These are phyloP conservation scores for Trichoderma hamatum DNA, from an alignment of 2,329 filamentous ascomycete species.

Conservation along the genomic window DNA sequence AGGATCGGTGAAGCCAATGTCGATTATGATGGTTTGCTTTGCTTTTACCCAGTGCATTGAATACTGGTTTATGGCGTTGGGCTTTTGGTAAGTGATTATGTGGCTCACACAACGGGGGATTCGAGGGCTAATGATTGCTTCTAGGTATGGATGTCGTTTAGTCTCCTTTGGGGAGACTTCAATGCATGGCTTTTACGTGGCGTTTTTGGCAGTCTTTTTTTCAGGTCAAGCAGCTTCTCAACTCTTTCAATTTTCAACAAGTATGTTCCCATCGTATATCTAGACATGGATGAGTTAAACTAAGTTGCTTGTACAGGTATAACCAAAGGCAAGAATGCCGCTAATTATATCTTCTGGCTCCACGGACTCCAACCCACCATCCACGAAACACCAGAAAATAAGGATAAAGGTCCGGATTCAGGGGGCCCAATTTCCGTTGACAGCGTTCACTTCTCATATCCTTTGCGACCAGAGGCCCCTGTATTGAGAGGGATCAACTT, in stretches of 20 bases:
- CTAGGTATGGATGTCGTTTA: slow-evolving; percentile 43
- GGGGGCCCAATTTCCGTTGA: slow-evolving; percentile 50
- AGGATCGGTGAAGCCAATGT: slow-evolving; percentile 39
- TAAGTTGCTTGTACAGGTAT: slow-evolving; percentile 39
- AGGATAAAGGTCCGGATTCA: slow-evolving; percentile 40
- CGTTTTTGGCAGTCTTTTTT: slow-evolving; percentile 56
- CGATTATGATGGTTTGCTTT: slow-evolving; percentile 42
- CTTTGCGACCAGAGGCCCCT: slow-evolving; percentile 46
- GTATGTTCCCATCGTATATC: slow-evolving; percentile 28
- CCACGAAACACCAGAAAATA: slow-evolving; percentile 47
- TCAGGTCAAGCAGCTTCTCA: slow-evolving; percentile 46
- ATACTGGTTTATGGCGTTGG: slow-evolving; percentile 46
- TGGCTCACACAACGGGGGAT: neutral
- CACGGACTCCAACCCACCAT: slow-evolving; percentile 46
- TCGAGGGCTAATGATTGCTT: neutral
- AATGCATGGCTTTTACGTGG: slow-evolving; percentile 55
- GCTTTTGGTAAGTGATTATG: slow-evolving; percentile 41
- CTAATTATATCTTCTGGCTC: slow-evolving; percentile 56
- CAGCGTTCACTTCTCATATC: slow-evolving; percentile 66
- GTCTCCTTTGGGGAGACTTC: slow-evolving; percentile 50
- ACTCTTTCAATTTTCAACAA: slow-evolving; percentile 53
- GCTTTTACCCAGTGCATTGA: slow-evolving; percentile 44
- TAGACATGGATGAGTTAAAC: neutral
- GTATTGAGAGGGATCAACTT: slow-evolving; percentile 50
- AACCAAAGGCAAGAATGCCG: slow-evolving; percentile 53